Evolutionary conservation across 148 eudicot species (phyloP).

Genomic region (Agrostemma githago): DNA sequence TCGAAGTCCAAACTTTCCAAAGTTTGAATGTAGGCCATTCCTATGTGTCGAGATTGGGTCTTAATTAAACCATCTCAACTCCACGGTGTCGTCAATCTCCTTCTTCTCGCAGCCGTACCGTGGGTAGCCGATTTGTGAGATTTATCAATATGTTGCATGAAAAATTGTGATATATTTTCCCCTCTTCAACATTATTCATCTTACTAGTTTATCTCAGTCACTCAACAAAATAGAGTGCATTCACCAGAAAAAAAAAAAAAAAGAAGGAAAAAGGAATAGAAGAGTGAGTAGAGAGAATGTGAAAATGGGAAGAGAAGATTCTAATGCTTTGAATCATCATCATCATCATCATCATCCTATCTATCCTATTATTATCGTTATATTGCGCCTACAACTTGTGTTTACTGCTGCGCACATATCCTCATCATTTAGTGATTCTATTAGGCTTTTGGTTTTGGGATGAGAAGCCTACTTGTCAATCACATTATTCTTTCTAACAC

Average conservation of each 20-base stretch:
- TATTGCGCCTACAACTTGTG: slow-evolving; percentile 27
- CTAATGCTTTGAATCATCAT: slow-evolving; percentile 20
- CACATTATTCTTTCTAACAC: slow-evolving; percentile 22
- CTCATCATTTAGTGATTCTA: slow-evolving; percentile 31
- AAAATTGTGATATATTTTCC: not conserved
- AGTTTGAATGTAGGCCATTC: not conserved
- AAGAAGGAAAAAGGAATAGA: not conserved
- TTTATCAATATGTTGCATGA: not conserved
- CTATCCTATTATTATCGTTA: not conserved
- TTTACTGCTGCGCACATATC: slow-evolving; percentile 25
- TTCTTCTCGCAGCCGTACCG: no score
- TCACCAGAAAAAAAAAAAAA: no score
- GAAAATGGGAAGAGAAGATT: slow-evolving; percentile 8
- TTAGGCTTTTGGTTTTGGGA: slow-evolving; percentile 5
- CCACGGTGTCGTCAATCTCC: no score
- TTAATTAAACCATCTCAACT: not conserved
- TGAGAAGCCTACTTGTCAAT: slow-evolving; percentile 19
- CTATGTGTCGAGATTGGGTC: not conserved
- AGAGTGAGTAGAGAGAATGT: not conserved
- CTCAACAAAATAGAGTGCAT: no score
- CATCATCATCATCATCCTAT: slow-evolving; percentile 11
- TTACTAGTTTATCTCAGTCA: not conserved
- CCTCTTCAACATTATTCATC: not conserved
- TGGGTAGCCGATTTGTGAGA: not conserved
- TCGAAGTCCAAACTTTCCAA: not conserved